Evolutionary conservation across 2,329 filamentous ascomycete genomes (phyloP), one percentile per base, ranked within the genome.

Genomic region (Botrytis cinerea): DNA sequence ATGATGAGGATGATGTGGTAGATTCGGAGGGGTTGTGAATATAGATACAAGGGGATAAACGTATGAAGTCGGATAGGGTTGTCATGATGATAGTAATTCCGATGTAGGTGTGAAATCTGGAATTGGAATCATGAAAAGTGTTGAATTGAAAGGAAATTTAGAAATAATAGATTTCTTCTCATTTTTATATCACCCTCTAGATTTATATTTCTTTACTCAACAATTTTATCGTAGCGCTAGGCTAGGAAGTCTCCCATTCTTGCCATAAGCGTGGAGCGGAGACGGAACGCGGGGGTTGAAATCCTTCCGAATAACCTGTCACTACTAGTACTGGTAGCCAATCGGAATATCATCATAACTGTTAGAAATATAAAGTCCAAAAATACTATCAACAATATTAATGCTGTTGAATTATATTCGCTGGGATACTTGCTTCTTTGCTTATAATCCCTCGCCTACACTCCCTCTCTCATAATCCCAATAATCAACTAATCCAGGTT

Each of bases 21-120:
- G 75, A 83, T 84, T 59, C 84, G 79, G 51, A 28, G n/a, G 79
- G 70, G 79, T 78, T 32, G 74, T 75, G 77, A 85, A 85, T 45
- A 79, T 79, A 16, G 46, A 69, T 69, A 69, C 25, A 35, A 20
- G 66, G 38, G 32, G n/a, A 18, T 1, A 69, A 32, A 14, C n/a
- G 66, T 14, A 8, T 69, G 8, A 69, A 32, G 22, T 69, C 46
- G 46, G 16, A 14, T 35, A 64, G 18, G 62, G 22, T 61, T 35
- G 20, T 32, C 43, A 35, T 57, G n/a, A 57, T 57, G 51, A 28
- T 9, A 12, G 51, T 57, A 28, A 57, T 57, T 28, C 8, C 18
- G 51, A 7, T 28, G 7, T 38, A 38, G 14, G 14, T 28, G 14
- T 57, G 12, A 2, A 57, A 18, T 18, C 28, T 14, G 2, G 14